A percentile compares a stretch with the other conserved stretches of the same genome.
Evolutionary conservation across 139 green algal genomes (phyloP).

Genomic region (Astrephomene gubernaculifera): DNA sequence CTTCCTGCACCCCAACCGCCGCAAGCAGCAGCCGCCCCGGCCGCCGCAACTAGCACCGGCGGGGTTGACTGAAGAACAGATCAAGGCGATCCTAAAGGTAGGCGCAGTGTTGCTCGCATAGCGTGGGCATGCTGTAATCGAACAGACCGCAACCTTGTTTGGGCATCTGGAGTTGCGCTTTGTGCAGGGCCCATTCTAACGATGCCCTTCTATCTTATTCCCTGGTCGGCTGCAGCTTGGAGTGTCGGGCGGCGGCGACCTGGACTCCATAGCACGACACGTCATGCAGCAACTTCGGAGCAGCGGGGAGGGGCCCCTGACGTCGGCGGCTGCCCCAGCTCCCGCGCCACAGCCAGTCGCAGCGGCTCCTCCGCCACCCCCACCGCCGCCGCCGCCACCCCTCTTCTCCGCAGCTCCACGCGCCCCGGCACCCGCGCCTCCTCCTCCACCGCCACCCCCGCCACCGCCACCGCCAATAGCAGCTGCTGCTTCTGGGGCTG

Average conservation of each 20-base stretch:
- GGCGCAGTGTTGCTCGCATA: not conserved
- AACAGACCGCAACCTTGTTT: too few relatives aligned
- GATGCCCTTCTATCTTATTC: too few relatives aligned
- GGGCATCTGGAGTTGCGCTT: too few relatives aligned
- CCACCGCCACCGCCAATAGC: not conserved
- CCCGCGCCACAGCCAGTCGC: not conserved
- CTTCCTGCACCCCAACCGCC: slow-evolving; percentile 84
- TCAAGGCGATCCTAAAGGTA: slow-evolving; percentile 80
- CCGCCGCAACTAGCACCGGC: slow-evolving; percentile 21
- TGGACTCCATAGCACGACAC: slow-evolving; percentile 73
- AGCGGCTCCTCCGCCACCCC: not conserved
- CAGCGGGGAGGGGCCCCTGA: not conserved
- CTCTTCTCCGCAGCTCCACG: not conserved
- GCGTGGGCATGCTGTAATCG: too few relatives aligned
- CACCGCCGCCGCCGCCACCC: slow-evolving; percentile 27
- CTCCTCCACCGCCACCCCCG: slow-evolving; percentile 16
- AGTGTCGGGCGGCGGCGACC: slow-evolving; percentile 60
- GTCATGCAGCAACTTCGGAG: slow-evolving; percentile 82
- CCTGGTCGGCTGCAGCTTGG: slow-evolving; percentile 55
- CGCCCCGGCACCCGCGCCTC: not conserved
- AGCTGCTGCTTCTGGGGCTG: too few relatives aligned
- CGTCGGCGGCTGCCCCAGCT: slow-evolving; percentile 12
- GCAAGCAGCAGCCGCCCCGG: not conserved
- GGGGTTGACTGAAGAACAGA: slow-evolving; percentile 72
- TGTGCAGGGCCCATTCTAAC: too few relatives aligned